Base-by-base conservation (phyloP, 257 asterid species). In the Eucommia ulmoides region DNA sequence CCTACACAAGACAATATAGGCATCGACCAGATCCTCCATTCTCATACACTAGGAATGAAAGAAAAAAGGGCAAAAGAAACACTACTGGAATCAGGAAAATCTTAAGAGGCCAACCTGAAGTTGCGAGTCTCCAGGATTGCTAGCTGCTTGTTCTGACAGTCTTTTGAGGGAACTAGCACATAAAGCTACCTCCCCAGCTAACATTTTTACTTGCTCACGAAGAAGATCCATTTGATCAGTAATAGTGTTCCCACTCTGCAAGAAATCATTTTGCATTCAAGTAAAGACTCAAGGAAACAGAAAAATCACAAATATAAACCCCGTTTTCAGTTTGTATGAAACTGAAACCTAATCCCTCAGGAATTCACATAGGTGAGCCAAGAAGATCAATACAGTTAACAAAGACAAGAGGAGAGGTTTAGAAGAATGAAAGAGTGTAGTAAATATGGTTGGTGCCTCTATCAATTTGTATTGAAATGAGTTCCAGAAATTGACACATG, bases 181-280 rank as follows among this genome's bases (percentile, higher is more conserved):
- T 46, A 84, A 60, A 51, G 94, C 94, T 60, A 81, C 77, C 78
- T 84, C 94, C 12, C 94, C 93, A 65, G 88, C 88, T 70, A 84
- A 59, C 94, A 84, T 71, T 71, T 81, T 78, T 50, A 78, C 77
- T 70, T 84, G 94, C 71, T 84, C 94, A 2, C 75, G 72, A 11
- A 71, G 70, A 59, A 84, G 93, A 70, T 84, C 94, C 83, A 81
- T 81, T 72, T 84, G 94, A 74, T 84, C 94, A 24, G 75, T 74
- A 60, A 78, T 81, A 59, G 93, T 84, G 74, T 70, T 78, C 60
- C 88, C 94, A 24, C 69, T 78, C 93, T 84, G 76, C 59, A 65
- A 74, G 59, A 35, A 51, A 24, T 12, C 29, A 65, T 60, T 60
- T 2, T 55, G 33, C 41, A 42, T 16, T n/a, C 38, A 29, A 29